Evolutionary conservation across 768 basidiomycete species (phyloP), one percentile per base, ranked within the genome.

Genomic region (Naganishia antarctica): DNA sequence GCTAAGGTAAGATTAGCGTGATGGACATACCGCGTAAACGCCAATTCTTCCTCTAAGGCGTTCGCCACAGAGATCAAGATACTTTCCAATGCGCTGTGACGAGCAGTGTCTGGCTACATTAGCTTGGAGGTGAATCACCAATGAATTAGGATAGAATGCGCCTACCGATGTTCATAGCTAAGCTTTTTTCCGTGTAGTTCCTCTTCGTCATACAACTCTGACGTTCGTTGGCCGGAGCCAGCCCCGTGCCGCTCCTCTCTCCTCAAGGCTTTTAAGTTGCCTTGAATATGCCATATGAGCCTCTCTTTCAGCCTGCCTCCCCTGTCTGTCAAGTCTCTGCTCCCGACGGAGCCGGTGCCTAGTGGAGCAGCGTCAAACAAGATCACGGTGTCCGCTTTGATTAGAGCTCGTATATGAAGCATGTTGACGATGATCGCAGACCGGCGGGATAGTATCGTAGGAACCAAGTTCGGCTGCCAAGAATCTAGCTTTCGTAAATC

Each of bases 401-500:
- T 87, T 44, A 97, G 84, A 1, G 91, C 92, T 59, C 94, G 85
- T 51, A 98, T 91, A 73, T 98, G 94, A 32, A 98, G 83, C 44
- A 97, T 88, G 71, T 94, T 97, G 51, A 96, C 90, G 66, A 98
- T 81, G 69, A 97, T 85, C 49, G 89, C 90, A 78, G 90, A 87
- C 72, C 86, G 87, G 68, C 94, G 83, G 59, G 88, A 84, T 63
- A 98, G 84, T 71, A 98, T 93, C 44, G 92, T 92, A 43, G 93
- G 92, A 18, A 98, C 88, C 63, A 94, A 85, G 78, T 93, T 96
- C 37, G 93, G 91, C 69, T 92, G 84, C 69, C 91, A 83, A 4
- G 90, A 92, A 80, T 98, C 94, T 69, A 98, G 89, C 81, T 97
- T 96, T 61, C 94, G 87, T 25, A 98, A 82, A 81, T 98, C 94